A percentile compares a stretch with the other conserved stretches of the same genome.
These are phyloP conservation scores for Ceratopteris richardii DNA, from an alignment of 75 land plant species.

Conservation along the genomic window DNA sequence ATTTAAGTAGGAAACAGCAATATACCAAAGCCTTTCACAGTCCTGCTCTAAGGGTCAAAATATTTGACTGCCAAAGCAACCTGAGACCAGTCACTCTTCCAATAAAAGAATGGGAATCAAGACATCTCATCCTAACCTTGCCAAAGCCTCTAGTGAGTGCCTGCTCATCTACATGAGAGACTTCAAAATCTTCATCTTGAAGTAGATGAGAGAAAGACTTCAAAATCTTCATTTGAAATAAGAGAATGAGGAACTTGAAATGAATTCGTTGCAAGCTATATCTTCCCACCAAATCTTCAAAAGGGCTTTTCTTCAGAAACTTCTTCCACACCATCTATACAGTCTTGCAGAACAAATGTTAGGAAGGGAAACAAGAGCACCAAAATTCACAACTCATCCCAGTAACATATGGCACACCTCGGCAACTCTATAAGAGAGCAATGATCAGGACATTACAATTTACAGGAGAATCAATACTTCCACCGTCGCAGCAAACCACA, in stretches of 20 bases:
- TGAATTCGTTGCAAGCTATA: neutral
- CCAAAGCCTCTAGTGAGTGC: neutral
- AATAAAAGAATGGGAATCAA: neutral
- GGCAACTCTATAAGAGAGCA: neutral
- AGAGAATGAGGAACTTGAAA: slow-evolving; percentile 6
- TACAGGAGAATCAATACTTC: neutral
- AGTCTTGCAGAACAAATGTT: slow-evolving; percentile 2
- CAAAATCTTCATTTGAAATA: slow-evolving; percentile 8
- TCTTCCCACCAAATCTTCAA: slow-evolving; percentile 11
- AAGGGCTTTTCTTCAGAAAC: slow-evolving; percentile 8
- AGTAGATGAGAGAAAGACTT: neutral
- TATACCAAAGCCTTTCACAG: neutral
- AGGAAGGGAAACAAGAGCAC: neutral
- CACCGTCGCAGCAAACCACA: neutral
- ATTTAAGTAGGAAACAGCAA: neutral
- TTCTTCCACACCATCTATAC: slow-evolving; percentile 11
- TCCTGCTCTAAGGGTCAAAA: neutral
- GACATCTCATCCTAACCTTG: slow-evolving; percentile 6
- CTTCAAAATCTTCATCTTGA: slow-evolving; percentile 5
- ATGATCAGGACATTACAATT: neutral
- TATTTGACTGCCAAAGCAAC: neutral
- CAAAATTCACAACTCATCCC: neutral
- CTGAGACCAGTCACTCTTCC: neutral
- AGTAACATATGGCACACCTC: neutral
- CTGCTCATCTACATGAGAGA: slow-evolving; percentile 6